Percentiles rank a stretch among this genome's conserved stretches.
These are phyloP conservation scores for Xylaria sp. DNA, from an alignment of 2,329 filamentous ascomycete genomes.

Conservation along the genomic window DNA sequence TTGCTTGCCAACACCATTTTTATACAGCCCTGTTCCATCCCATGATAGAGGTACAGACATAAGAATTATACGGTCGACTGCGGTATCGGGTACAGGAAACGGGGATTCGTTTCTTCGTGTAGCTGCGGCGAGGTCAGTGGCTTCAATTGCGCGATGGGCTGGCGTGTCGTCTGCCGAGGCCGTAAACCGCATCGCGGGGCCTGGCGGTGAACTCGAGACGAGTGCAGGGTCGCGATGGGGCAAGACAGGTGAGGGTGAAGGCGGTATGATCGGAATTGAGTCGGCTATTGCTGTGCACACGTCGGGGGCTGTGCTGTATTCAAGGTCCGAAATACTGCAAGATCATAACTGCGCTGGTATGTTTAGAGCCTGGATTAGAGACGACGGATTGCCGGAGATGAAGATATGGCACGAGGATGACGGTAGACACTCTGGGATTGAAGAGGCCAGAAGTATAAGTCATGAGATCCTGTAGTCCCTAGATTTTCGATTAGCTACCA, in stretches of 20 bases:
- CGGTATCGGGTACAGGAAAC: conserved; percentile 83
- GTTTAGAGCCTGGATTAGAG: conserved; percentile 82
- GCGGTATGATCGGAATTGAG: conserved; percentile 87
- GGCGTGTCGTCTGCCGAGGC: conserved; percentile 64
- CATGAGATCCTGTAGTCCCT: background rate
- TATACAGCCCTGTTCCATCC: conserved; percentile 51
- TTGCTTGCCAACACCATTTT: conserved; percentile 65
- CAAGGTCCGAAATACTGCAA: conserved; percentile 68
- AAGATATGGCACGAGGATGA: conserved; percentile 65
- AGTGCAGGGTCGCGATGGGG: conserved; percentile 80
- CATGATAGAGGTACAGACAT: conserved; percentile 25
- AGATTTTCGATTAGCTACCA: conserved; percentile 25
- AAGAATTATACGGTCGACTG: conserved; percentile 59
- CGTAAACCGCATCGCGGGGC: conserved; percentile 73
- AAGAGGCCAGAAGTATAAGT: conserved; percentile 12
- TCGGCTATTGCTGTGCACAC: conserved; percentile 59
- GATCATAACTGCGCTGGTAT: conserved; percentile 90
- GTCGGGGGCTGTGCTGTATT: conserved; percentile 54
- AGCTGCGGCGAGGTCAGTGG: conserved; percentile 76
- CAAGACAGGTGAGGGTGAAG: conserved; percentile 79
- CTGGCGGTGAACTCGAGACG: conserved; percentile 75
- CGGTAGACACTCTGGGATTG: conserved; percentile 1
- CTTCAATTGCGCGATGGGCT: conserved; percentile 75
- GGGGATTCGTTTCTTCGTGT: conserved; percentile 86
- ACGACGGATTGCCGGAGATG: conserved; percentile 65